Conservation (phyloP, 352 stramenopile species). For the Chrysophaeum taylorii region DNA sequence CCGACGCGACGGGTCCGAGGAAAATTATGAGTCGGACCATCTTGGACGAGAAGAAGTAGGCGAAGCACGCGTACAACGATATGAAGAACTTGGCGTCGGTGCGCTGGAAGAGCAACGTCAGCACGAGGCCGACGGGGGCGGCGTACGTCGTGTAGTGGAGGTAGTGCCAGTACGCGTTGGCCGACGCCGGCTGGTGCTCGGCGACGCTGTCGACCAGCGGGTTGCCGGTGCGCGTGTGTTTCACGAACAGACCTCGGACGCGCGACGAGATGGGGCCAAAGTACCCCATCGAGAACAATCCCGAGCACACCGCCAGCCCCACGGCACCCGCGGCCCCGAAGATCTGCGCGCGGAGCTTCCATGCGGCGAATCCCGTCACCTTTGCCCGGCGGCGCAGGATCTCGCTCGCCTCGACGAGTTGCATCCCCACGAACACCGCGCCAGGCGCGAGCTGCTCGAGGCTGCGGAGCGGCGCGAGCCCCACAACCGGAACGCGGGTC, state of each 20-base stretch:
- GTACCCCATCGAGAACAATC: slow-evolving; percentile 43
- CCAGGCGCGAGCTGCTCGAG: slow-evolving; percentile 65
- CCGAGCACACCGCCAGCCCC: slow-evolving; percentile 28
- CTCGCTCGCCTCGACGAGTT: slow-evolving; percentile 32
- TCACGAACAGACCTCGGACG: slow-evolving; percentile 62
- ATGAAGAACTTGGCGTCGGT: slow-evolving; percentile 50
- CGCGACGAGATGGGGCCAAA: slow-evolving; percentile 61
- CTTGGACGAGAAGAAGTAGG: slow-evolving; percentile 59
- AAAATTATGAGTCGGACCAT: slow-evolving; percentile 62
- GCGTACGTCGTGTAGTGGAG: slow-evolving; percentile 47
- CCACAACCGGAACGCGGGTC: slow-evolving; percentile 94
- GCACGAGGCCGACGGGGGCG: slow-evolving; percentile 49
- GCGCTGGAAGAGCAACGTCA: slow-evolving; percentile 38
- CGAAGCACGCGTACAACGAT: slow-evolving; percentile 44
- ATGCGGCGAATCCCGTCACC: background rate
- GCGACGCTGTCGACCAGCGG: slow-evolving; percentile 61
- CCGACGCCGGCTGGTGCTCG: slow-evolving; percentile 55
- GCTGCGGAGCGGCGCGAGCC: slow-evolving; percentile 80
- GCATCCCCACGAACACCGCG: slow-evolving; percentile 84
- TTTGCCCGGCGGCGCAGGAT: slow-evolving; percentile 24
- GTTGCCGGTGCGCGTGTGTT: slow-evolving; percentile 63
- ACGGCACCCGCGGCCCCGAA: slow-evolving; percentile 33
- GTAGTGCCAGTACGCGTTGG: slow-evolving; percentile 54
- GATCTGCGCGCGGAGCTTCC: slow-evolving; percentile 42
- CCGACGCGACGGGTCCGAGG: slow-evolving; percentile 48